phyloP scores from a whole-genome alignment of 805 yeast species.

The Candida ortonii region DNA sequence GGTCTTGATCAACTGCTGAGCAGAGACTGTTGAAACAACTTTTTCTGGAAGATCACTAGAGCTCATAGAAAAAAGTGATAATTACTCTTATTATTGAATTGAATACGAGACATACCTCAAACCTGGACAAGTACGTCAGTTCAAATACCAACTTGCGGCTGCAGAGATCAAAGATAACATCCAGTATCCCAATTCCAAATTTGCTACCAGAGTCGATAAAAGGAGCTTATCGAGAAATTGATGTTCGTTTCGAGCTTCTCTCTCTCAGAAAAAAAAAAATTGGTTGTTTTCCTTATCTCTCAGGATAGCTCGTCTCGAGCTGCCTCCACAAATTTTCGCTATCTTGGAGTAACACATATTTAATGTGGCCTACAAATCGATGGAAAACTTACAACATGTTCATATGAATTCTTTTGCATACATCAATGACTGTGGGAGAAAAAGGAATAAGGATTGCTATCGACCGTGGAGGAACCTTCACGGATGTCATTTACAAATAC shows the following conservation, averaged over 20 bases:
- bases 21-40: background rate
- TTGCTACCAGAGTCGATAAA: too few species aligned
- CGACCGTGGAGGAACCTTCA: constrained; percentile 43
- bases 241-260: constrained; percentile 6
- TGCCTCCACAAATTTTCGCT: constrained; percentile 10
- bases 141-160: background rate
- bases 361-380: too few species aligned
- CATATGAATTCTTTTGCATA: too few species aligned
- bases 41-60: constrained; percentile 5
- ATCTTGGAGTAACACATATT: too few species aligned
- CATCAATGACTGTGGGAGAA: constrained; percentile 4
- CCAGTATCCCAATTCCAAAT: too few species aligned
- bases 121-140: too few species aligned
- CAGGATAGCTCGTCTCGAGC: constrained; percentile 8
- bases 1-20: background rate
- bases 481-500: constrained; percentile 44
- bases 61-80: too few species aligned
- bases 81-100: too few species aligned
- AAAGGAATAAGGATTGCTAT: constrained; percentile 11
- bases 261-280: constrained; percentile 4
- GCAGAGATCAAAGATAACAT: too few species aligned
- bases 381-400: too few species aligned
- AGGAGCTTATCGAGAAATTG: too few species aligned
- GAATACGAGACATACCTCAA: too few species aligned
- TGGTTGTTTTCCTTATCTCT: background rate